Conservation (phyloP, 2,329 filamentous ascomycete species). For the Zasmidium cellare region DNA sequence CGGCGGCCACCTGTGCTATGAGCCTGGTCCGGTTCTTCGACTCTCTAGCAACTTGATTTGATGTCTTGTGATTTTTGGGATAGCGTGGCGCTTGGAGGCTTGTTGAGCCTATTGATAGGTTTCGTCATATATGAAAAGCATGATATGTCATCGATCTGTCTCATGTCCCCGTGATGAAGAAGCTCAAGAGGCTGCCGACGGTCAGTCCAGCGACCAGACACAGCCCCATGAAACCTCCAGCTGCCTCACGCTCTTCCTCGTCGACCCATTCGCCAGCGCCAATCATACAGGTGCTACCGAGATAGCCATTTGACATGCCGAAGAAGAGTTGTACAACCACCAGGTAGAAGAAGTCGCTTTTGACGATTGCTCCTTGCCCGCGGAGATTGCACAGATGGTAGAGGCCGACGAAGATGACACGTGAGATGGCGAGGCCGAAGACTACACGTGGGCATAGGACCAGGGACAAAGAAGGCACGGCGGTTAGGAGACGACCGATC, state of each 20-base stretch:
- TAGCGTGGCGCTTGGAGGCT: constrained; percentile 8
- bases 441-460: constrained; percentile 65
- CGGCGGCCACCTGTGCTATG: constrained; percentile 67
- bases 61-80: not conserved
- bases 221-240: constrained; percentile 91
- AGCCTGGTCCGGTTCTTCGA: constrained; percentile 32
- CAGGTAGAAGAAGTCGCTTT: constrained; percentile 86
- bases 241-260: constrained; percentile 78
- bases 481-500: constrained; percentile 68
- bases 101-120: not conserved
- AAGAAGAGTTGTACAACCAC: constrained; percentile 79
- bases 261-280: constrained; percentile 79
- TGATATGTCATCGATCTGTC: not conserved
- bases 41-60: constrained; percentile 4
- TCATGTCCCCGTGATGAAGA: constrained; percentile 58
- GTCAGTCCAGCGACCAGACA: constrained; percentile 83
- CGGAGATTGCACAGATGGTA: constrained; percentile 89
- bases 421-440: constrained; percentile 65
- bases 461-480: constrained; percentile 56
- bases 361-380: constrained; percentile 69
- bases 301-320: constrained; percentile 81
- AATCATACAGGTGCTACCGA: constrained; percentile 91
- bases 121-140: not conserved
- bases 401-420: constrained; percentile 74
- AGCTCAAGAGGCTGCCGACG: constrained; percentile 85